Evolutionary conservation across 768 basidiomycete species (phyloP).

Genomic region (Leccinum incarnatum): DNA sequence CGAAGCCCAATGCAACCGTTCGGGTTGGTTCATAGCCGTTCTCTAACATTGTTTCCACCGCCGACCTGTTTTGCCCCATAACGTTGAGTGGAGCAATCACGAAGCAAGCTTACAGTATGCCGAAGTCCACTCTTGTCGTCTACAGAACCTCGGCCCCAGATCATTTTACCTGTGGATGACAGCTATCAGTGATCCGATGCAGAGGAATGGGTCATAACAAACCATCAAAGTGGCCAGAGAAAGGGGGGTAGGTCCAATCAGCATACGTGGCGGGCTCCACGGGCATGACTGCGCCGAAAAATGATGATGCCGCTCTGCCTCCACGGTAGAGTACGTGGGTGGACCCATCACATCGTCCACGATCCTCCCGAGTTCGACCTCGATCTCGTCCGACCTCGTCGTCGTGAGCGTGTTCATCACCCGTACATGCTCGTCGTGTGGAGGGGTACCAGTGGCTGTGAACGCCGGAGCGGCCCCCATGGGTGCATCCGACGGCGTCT

Average conservation of each 20-base stretch:
- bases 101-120: constrained; percentile 48
- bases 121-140: constrained; percentile 69
- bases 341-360: constrained; percentile 52
- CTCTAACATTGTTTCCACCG: constrained; percentile 62
- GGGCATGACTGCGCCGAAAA: constrained; percentile 45
- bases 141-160: constrained; percentile 50
- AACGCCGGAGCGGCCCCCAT: neutral
- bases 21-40: constrained; percentile 63
- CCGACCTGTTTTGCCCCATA: constrained; percentile 32
- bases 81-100: neutral
- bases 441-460: constrained; percentile 30
- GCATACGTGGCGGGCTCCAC: constrained; percentile 55
- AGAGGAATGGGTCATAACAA: neutral
- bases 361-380: constrained; percentile 40
- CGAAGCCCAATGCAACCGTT: constrained; percentile 67
- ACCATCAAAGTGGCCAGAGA: constrained; percentile 63
- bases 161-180: constrained; percentile 27
- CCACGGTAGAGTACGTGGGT: neutral
- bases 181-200: neutral
- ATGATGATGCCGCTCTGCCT: constrained; percentile 2
- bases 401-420: constrained; percentile 19
- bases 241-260: constrained; percentile 61
- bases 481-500: constrained; percentile 20
- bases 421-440: constrained; percentile 28
- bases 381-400: constrained; percentile 11